These are phyloP conservation scores for Uncinocarpus reesii DNA, from an alignment of 2,329 filamentous ascomycete species.

Conservation along the genomic window DNA sequence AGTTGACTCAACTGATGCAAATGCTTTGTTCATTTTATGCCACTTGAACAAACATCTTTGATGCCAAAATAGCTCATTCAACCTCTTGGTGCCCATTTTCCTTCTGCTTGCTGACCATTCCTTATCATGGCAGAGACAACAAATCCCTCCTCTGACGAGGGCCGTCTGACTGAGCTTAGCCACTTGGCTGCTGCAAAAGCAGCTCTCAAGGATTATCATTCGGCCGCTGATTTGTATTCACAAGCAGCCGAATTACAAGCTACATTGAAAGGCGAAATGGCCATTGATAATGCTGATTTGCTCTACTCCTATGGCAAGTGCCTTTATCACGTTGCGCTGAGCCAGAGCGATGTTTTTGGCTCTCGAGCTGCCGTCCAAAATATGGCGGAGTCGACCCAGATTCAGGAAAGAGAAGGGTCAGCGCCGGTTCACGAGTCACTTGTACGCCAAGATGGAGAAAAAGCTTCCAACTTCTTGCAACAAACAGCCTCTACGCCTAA, in stretches of 20 bases:
- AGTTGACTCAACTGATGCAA: too few relatives aligned
- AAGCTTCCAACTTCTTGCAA: neutral
- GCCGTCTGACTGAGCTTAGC: slow-evolving; percentile 65
- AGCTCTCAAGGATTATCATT: slow-evolving; percentile 76
- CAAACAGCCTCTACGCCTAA: neutral
- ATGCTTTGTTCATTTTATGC: too few relatives aligned
- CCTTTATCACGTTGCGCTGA: slow-evolving; percentile 85
- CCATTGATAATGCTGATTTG: slow-evolving; percentile 80
- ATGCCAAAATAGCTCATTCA: too few relatives aligned
- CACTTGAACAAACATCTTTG: too few relatives aligned
- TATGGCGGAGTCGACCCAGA: slow-evolving; percentile 45
- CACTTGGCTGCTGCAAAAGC: slow-evolving; percentile 77
- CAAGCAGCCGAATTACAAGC: slow-evolving; percentile 83
- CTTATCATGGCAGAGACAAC: neutral
- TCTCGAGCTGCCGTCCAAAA: slow-evolving; percentile 57
- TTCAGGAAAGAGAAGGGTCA: slow-evolving; percentile 21
- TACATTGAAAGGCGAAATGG: slow-evolving; percentile 83
- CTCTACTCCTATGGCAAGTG: slow-evolving; percentile 90
- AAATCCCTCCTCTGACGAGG: slow-evolving; percentile 25
- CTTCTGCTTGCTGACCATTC: too few relatives aligned
- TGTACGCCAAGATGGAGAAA: neutral
- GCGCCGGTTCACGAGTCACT: neutral
- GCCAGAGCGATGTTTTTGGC: slow-evolving; percentile 88
- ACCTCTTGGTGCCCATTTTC: too few relatives aligned
- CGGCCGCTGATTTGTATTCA: slow-evolving; percentile 78